phyloP scores from a whole-genome alignment of 441 rosid genomes.

The Adansonia madagascariensis region DNA sequence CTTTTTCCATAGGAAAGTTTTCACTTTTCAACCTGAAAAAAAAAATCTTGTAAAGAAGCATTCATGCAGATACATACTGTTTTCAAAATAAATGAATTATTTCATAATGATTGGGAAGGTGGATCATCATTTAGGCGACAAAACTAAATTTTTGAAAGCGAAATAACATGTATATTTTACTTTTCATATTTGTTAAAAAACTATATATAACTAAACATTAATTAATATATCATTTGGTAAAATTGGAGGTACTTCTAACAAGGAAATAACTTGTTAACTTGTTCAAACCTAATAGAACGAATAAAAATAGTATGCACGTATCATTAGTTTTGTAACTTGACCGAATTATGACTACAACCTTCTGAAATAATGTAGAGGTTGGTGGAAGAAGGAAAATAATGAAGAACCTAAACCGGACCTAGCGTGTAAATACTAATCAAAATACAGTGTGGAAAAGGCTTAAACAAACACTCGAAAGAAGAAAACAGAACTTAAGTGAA shows the following conservation, averaged over 20 bases:
- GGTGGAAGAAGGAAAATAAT: not conserved
- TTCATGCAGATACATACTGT: not conserved
- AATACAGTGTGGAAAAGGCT: not conserved
- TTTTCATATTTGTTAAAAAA: not conserved
- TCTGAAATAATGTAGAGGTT: not conserved
- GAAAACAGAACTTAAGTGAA: not conserved
- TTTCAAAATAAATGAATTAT: not conserved
- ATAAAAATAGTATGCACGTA: not conserved
- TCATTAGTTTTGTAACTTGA: not conserved
- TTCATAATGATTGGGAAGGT: conserved; percentile 23
- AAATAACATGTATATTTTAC: not conserved
- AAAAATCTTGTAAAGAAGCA: not conserved
- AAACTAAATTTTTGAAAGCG: not conserved
- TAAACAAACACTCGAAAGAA: not conserved
- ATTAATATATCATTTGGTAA: not conserved
- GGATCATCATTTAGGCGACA: conserved; percentile 19
- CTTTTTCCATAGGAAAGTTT: not conserved
- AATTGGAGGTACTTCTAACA: not conserved
- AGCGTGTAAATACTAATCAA: not conserved
- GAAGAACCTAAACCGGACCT: conserved; percentile 8
- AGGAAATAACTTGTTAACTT: not conserved
- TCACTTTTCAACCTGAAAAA: conserved; percentile 7
- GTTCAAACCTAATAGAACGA: not conserved
- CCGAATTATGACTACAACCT: not conserved
- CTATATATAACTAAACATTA: not conserved